Percentiles rank a stretch among this genome's conserved stretches.
phyloP scores from a whole-genome alignment of 140 eudicot genomes.

The Ambrosia hybrid region DNA sequence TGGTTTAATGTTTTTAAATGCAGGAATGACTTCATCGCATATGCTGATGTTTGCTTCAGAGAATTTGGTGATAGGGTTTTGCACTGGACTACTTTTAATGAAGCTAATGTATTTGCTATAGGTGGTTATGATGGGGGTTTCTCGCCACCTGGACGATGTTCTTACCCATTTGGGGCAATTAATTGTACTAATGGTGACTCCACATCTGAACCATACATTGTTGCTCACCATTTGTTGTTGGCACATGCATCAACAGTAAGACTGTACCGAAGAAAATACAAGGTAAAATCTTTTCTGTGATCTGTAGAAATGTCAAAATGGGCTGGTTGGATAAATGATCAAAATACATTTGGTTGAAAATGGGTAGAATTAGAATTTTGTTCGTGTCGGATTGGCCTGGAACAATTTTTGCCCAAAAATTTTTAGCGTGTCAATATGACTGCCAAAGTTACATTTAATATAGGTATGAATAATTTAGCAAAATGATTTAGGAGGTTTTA shows the following conservation, averaged over 20 bases:
- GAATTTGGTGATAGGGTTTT: conserved; percentile 74
- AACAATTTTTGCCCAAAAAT: too few species aligned
- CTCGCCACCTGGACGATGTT: conserved; percentile 61
- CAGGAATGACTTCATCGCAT: conserved; percentile 66
- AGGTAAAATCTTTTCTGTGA: too few species aligned
- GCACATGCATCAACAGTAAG: conserved; percentile 70
- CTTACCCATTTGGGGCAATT: conserved; percentile 31
- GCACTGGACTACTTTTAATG: conserved; percentile 77
- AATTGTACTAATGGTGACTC: conserved; percentile 51
- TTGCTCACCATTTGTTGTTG: conserved; percentile 55
- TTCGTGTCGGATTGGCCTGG: too few species aligned
- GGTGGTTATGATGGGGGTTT: conserved; percentile 57
- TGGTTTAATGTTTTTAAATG: conserved; percentile 13
- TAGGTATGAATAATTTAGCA: too few species aligned
- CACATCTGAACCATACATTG: conserved; percentile 56
- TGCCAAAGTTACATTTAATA: too few species aligned
- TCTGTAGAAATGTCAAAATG: background rate
- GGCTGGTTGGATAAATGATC: background rate
- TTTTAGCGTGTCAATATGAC: too few species aligned
- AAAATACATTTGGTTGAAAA: too few species aligned
- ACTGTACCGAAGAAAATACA: conserved; percentile 23
- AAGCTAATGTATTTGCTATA: too few species aligned
- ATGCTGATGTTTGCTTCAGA: conserved; percentile 70
- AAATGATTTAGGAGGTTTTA: too few species aligned
- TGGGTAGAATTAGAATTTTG: too few species aligned